phyloP scores from a whole-genome alignment of 495 filamentous ascomycete species.

The Neurospora sp. region DNA sequence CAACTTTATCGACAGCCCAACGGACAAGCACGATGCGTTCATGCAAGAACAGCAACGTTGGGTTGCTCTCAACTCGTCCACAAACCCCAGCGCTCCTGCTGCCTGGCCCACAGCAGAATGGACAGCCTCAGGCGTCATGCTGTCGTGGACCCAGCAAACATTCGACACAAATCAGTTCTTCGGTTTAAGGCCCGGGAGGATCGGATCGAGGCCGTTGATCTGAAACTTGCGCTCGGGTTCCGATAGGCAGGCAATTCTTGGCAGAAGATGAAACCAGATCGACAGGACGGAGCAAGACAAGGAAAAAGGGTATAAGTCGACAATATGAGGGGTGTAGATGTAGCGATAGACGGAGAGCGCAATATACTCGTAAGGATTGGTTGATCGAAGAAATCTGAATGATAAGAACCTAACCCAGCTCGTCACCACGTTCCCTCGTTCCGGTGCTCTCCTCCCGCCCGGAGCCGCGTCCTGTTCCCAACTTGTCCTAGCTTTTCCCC shows the following conservation, averaged over 20 bases:
- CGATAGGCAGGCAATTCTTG: not conserved
- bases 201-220: not conserved
- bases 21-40: not conserved
- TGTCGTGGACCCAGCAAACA: not conserved
- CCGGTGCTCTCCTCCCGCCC: too few relatives aligned
- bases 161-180: not conserved
- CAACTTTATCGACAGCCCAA: not conserved
- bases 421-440: not conserved
- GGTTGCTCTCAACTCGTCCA: not conserved
- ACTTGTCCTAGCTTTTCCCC: not conserved
- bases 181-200: not conserved
- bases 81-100: not conserved
- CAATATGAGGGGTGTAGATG: not conserved
- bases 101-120: not conserved
- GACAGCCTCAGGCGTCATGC: not conserved
- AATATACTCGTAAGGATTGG: not conserved
- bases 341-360: not conserved
- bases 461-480: slow-evolving; percentile 1
- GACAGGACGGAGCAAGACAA: not conserved
- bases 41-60: not conserved
- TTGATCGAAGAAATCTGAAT: not conserved
- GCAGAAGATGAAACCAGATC: not conserved
- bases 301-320: not conserved
- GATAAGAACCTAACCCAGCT: not conserved
- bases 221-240: not conserved